These are phyloP conservation scores for Daedaleopsis nitida DNA, from an alignment of 768 basidiomycete genomes.

Conservation along the genomic window DNA sequence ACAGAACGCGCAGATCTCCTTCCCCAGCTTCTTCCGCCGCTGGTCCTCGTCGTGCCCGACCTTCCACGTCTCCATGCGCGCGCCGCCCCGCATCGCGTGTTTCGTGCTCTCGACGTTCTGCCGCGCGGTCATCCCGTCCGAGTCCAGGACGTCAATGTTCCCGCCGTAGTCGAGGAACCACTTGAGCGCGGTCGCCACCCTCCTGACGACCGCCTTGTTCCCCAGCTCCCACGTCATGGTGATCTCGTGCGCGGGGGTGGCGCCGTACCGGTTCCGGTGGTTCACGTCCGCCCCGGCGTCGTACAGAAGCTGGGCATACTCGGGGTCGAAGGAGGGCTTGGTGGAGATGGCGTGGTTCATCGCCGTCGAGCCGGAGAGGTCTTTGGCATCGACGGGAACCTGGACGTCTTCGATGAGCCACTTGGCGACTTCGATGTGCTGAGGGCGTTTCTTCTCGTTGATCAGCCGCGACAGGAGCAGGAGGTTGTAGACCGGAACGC, in stretches of 20 bases:
- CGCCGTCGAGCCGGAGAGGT: constrained; percentile 44
- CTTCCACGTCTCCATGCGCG: constrained; percentile 11
- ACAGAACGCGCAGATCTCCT: constrained; percentile 38
- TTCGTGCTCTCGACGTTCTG: constrained; percentile 16
- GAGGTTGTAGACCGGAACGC: constrained; percentile 41
- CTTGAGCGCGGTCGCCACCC: constrained; percentile 32
- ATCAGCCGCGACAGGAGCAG: constrained; percentile 36
- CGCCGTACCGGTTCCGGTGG: constrained; percentile 42
- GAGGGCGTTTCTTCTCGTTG: constrained; percentile 20
- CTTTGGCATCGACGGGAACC: constrained; percentile 40
- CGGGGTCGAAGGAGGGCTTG: constrained; percentile 42
- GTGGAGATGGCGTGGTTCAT: constrained; percentile 44
- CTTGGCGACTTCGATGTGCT: constrained; percentile 34
- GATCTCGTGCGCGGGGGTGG: constrained; percentile 42
- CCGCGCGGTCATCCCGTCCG: constrained; percentile 38
- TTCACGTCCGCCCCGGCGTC: constrained; percentile 47
- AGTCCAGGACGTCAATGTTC: constrained; percentile 37
- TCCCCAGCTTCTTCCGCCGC: constrained; percentile 30
- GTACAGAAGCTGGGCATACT: constrained; percentile 44
- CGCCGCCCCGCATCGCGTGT: neutral
- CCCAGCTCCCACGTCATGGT: constrained; percentile 30
- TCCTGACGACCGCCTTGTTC: constrained; percentile 23
- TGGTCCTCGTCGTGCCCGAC: constrained; percentile 35
- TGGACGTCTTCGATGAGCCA: constrained; percentile 37
- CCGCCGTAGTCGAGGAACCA: constrained; percentile 48